phyloP scores from a whole-genome alignment of 192 early-diverging fungal genomes.

The Rhizoclosmatium sp. region DNA sequence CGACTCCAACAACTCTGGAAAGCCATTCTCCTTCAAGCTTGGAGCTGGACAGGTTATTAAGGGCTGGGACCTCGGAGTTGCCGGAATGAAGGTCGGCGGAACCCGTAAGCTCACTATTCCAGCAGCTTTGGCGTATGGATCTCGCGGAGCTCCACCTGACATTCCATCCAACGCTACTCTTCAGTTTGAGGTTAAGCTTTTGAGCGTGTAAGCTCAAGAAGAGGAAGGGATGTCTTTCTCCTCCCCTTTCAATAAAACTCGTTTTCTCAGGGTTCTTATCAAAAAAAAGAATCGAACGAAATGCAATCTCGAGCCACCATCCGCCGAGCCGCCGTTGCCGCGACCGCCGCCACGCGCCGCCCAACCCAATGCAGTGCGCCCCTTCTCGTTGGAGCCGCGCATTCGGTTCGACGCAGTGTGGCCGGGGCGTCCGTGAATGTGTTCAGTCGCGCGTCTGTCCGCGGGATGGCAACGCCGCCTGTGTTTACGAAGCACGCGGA shows the following conservation, averaged over 20 bases:
- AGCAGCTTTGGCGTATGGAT: constrained; percentile 71
- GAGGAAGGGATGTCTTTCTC: too few species aligned
- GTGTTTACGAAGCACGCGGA: background rate
- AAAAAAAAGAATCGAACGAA: background rate
- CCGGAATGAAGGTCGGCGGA: constrained; percentile 92
- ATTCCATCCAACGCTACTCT: constrained; percentile 76
- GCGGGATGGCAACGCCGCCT: too few species aligned
- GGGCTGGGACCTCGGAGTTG: constrained; percentile 90
- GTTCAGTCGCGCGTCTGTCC: too few species aligned
- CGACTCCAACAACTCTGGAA: constrained; percentile 88
- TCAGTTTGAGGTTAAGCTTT: constrained; percentile 89
- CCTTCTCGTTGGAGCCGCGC: too few species aligned
- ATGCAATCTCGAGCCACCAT: too few species aligned
- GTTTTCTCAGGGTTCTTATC: background rate
- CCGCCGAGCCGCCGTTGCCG: background rate
- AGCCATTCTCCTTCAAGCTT: constrained; percentile 87
- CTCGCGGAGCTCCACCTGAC: constrained; percentile 85
- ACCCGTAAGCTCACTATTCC: constrained; percentile 92
- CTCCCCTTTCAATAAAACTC: too few species aligned
- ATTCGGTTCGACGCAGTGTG: too few species aligned
- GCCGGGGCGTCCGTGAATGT: too few species aligned
- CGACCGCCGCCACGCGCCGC: background rate
- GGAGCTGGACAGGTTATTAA: constrained; percentile 91
- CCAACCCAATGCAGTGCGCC: too few species aligned
- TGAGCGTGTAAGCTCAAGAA: constrained; percentile 45